These are phyloP conservation scores for Trichoderma sp. DNA, from an alignment of 2,329 filamentous ascomycete genomes.

Conservation along the genomic window DNA sequence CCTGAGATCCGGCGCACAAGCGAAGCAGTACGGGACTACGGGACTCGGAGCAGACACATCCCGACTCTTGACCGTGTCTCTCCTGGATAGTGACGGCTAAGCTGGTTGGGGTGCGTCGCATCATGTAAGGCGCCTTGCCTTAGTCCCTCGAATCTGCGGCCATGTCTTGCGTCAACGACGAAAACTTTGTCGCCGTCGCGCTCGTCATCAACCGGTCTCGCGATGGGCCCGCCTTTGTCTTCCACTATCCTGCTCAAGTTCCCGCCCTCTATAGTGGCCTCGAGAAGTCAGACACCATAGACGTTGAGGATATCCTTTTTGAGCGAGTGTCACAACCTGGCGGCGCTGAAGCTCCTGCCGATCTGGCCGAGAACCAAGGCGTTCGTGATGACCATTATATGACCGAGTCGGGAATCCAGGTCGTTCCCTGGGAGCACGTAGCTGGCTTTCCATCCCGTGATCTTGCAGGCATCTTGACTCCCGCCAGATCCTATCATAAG, in stretches of 20 bases:
- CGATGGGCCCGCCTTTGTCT: conserved; percentile 79
- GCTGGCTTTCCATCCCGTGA: conserved; percentile 74
- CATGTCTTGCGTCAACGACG: conserved; percentile 54
- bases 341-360: conserved; percentile 35
- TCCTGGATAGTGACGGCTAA: neutral
- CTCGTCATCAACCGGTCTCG: conserved; percentile 73
- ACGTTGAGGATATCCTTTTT: conserved; percentile 55
- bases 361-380: conserved; percentile 47
- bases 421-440: conserved; percentile 71
- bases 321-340: conserved; percentile 47
- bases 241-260: conserved; percentile 77
- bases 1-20: neutral
- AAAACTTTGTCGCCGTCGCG: conserved; percentile 68
- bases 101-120: neutral
- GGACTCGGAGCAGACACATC: neutral
- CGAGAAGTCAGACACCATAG: conserved; percentile 36
- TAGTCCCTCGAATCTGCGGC: conserved; percentile 26
- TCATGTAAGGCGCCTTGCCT: conserved; percentile 14
- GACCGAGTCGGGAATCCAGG: conserved; percentile 56
- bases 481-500: conserved; percentile 75
- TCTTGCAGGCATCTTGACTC: conserved; percentile 77
- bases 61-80: neutral
- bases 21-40: neutral
- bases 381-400: conserved; percentile 58
- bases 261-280: conserved; percentile 39